A percentile compares a stretch with the other conserved stretches of the same genome.
Evolutionary conservation across 139 green algal genomes (phyloP).

Genomic region (Chlamydomonas eustigma): DNA sequence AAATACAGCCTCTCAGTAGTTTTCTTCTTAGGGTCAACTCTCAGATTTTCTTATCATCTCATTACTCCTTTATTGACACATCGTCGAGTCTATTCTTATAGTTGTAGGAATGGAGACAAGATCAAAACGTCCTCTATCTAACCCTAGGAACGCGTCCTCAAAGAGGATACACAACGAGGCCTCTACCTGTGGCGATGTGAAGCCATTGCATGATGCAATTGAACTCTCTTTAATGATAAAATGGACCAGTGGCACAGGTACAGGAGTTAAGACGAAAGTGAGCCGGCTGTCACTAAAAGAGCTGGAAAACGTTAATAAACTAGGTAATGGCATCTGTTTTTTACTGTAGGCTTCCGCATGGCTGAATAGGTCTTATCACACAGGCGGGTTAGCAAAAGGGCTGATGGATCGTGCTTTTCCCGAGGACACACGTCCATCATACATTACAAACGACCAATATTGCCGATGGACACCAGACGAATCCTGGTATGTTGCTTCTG

Average conservation of each 20-base stretch:
- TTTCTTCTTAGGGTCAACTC: no score
- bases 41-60: no score
- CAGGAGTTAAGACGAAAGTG: background rate
- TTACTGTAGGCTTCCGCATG: no score
- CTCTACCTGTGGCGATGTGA: background rate
- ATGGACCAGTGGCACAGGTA: background rate
- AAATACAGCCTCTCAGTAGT: no score
- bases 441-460: slow-evolving; percentile 13
- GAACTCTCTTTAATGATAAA: slow-evolving; percentile 10
- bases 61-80: no score
- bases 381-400: slow-evolving; percentile 16
- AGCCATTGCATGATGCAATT: background rate
- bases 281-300: background rate
- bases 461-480: slow-evolving; percentile 23
- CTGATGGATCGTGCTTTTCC: slow-evolving; percentile 22
- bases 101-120: no score
- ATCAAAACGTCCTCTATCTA: no score
- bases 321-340: no score
- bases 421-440: background rate
- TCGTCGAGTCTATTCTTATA: no score
- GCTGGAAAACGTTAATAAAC: background rate
- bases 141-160: no score
- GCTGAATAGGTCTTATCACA: no score
- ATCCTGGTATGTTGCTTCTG: background rate
- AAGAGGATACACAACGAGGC: background rate